These are phyloP conservation scores for Carex littledalei DNA, from an alignment of 176 grass and related monocot genomes.

Conservation along the genomic window DNA sequence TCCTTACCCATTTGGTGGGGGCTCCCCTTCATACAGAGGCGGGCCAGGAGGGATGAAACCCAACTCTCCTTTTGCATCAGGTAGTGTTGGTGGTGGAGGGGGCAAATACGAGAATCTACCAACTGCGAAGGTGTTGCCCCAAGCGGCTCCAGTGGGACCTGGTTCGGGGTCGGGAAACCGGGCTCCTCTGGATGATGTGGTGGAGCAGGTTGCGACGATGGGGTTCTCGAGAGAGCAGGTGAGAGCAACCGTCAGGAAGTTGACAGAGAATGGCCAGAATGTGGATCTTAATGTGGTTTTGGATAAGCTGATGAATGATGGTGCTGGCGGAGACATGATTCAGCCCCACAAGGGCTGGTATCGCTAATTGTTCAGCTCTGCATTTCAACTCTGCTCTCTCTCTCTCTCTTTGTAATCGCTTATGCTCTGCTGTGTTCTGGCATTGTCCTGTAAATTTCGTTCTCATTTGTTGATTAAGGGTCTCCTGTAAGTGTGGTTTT, in stretches of 20 bases:
- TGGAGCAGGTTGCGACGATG: conserved; percentile 91
- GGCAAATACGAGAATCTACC: conserved; percentile 49
- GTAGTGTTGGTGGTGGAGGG: conserved; percentile 29
- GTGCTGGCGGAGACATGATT: conserved; percentile 17
- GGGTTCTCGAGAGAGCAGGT: conserved; percentile 93
- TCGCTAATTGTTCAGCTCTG: conserved; percentile 23
- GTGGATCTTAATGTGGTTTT: conserved; percentile 91
- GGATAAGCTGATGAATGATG: conserved; percentile 88
- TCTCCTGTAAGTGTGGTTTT: neutral
- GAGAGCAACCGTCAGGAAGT: conserved; percentile 60
- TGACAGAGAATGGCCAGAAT: conserved; percentile 82
- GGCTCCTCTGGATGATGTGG: conserved; percentile 60
- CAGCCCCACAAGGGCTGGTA: conserved; percentile 78
- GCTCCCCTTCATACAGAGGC: conserved; percentile 55
- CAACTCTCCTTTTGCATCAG: conserved; percentile 28
- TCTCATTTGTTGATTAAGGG: neutral
- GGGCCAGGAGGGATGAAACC: conserved; percentile 42
- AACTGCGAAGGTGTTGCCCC: conserved; percentile 61
- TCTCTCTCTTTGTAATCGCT: neutral
- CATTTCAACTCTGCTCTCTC: neutral
- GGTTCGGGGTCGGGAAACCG: conserved; percentile 26
- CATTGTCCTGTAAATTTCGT: neutral
- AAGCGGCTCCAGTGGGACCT: conserved; percentile 40
- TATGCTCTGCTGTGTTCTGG: neutral
- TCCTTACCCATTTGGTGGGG: conserved; percentile 45